Conservation (phyloP, 164 flowering plant genomes). For the Warburgia ugandensis region DNA sequence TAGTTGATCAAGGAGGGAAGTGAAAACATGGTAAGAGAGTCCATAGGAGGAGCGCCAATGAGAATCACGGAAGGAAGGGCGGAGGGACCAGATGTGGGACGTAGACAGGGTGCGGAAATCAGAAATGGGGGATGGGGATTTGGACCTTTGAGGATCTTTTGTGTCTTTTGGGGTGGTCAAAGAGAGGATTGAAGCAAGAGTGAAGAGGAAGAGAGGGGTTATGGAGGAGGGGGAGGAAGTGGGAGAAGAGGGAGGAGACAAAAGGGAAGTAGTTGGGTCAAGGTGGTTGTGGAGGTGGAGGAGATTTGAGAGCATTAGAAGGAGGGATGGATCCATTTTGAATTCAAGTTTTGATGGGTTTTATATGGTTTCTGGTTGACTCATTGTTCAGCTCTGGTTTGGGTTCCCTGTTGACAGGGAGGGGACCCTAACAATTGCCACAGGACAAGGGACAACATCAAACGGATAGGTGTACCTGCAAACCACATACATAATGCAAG, state of each 20-base stretch:
- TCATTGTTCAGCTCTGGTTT: too few relatives aligned
- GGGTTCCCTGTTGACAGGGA: too few relatives aligned
- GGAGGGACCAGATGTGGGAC: constrained; percentile 16
- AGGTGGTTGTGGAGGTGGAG: constrained; percentile 3
- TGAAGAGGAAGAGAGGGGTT: background rate
- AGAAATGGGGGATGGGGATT: background rate
- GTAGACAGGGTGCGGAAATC: background rate
- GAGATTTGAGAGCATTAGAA: background rate
- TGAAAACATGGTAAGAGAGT: constrained; percentile 84
- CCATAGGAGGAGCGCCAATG: constrained; percentile 88
- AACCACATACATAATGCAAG: too few relatives aligned
- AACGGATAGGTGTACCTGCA: too few relatives aligned
- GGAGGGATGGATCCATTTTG: constrained; percentile 1
- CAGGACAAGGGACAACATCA: too few relatives aligned
- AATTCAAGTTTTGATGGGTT: too few relatives aligned
- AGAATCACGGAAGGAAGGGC: constrained; percentile 66
- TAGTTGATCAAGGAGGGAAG: constrained; percentile 78
- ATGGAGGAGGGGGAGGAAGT: background rate
- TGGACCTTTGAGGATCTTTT: too few relatives aligned
- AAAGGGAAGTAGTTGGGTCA: background rate
- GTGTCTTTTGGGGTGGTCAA: background rate
- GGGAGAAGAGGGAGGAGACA: background rate
- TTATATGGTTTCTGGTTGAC: too few relatives aligned
- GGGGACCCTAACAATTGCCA: too few relatives aligned
- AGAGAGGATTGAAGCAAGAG: background rate